Conservation (phyloP, 495 filamentous ascomycete species). For the Monascus purpureus region DNA sequence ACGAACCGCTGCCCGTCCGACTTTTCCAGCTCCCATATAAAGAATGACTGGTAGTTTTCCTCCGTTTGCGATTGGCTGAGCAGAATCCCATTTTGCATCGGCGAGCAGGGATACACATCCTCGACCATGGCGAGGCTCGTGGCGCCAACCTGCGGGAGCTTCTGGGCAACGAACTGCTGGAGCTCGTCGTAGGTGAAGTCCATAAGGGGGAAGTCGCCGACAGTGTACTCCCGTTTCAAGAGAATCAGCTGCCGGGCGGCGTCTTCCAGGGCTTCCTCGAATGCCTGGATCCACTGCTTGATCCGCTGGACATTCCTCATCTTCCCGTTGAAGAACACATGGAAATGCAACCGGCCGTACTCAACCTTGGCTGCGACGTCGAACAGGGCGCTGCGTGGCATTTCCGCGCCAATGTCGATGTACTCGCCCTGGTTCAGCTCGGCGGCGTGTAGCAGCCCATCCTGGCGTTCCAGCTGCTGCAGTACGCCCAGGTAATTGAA, state of each 20-base stretch:
- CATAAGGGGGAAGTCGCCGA: conserved; percentile 39
- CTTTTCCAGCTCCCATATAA: no score
- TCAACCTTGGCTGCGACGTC: conserved; percentile 39
- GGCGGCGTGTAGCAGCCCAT: conserved; percentile 32
- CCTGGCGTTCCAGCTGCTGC: conserved; percentile 40
- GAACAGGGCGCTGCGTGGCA: conserved; percentile 42
- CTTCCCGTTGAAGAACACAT: conserved; percentile 35
- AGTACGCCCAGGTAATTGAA: conserved; percentile 45
- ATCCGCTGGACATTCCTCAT: conserved; percentile 37
- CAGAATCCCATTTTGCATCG: conserved; percentile 27
- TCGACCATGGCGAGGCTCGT: conserved; percentile 7
- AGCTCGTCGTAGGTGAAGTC: conserved; percentile 36
- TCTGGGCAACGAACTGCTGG: conserved; percentile 1
- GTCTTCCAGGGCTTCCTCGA: conserved; percentile 32
- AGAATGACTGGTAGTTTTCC: conserved; percentile 13
- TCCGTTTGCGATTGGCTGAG: conserved; percentile 29
- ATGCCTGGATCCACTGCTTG: conserved; percentile 36
- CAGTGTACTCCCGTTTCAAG: conserved; percentile 16
- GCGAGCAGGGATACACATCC: conserved; percentile 25
- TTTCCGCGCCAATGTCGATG: conserved; percentile 25
- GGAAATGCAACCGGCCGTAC: conserved; percentile 35
- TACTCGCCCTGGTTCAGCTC: conserved; percentile 4
- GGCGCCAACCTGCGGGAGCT: conserved; percentile 5
- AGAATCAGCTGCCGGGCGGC: neutral
- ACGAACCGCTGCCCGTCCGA: no score